Percentiles rank a stretch among this genome's conserved stretches.
Conservation (phyloP, 2,329 filamentous ascomycete species). For the Cladosporium phlei region DNA sequence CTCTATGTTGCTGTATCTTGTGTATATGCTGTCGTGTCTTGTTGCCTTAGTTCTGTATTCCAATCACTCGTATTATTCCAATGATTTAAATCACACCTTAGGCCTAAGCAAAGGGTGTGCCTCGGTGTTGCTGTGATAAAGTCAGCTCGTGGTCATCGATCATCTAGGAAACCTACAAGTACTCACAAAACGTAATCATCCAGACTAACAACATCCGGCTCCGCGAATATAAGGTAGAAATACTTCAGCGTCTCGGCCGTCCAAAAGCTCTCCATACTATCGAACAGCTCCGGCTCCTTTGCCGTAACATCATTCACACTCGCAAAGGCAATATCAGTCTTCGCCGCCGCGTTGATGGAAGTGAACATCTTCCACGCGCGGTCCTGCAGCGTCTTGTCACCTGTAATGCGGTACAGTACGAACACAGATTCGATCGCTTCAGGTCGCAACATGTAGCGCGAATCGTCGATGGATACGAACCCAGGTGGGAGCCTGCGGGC, state of each 20-base stretch:
- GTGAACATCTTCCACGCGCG: slow-evolving; percentile 72
- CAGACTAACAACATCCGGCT: slow-evolving; percentile 54
- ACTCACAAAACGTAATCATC: slow-evolving; percentile 46
- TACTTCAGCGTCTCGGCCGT: slow-evolving; percentile 65
- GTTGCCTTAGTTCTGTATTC: no score
- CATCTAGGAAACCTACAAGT: neutral
- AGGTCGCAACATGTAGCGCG: slow-evolving; percentile 63
- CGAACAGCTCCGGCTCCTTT: slow-evolving; percentile 38
- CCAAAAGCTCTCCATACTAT: slow-evolving; percentile 75
- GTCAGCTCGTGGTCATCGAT: neutral
- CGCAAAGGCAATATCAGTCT: slow-evolving; percentile 59
- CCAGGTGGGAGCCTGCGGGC: slow-evolving; percentile 48
- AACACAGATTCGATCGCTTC: slow-evolving; percentile 80
- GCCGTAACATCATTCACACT: slow-evolving; percentile 63
- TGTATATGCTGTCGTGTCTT: no score
- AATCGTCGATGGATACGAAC: slow-evolving; percentile 52
- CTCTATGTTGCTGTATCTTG: no score
- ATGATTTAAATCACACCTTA: slow-evolving; percentile 5
- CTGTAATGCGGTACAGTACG: slow-evolving; percentile 70
- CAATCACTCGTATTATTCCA: no score
- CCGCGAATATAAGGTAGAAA: slow-evolving; percentile 59
- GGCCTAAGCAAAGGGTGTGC: slow-evolving; percentile 34
- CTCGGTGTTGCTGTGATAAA: slow-evolving; percentile 35
- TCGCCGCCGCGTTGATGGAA: slow-evolving; percentile 57
- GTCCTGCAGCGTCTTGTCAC: slow-evolving; percentile 59